Evolutionary conservation across 805 yeast genomes (phyloP), one percentile per base, ranked within the genome.

Genomic region (Ogataea chonburiensis): DNA sequence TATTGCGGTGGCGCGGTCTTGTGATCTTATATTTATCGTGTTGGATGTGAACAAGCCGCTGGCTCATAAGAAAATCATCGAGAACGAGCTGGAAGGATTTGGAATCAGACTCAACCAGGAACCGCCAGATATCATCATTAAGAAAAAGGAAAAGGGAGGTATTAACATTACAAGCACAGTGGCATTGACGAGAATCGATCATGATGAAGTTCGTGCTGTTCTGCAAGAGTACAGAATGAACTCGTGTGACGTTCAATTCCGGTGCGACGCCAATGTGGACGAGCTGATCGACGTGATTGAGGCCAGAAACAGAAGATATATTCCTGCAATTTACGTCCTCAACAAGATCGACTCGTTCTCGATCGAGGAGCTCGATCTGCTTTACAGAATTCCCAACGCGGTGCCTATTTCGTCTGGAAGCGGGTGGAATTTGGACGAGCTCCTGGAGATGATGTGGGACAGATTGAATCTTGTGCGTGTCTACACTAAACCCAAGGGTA

Each of bases 1-100:
- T 38, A 93, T 93, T 65, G 98, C 98, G 2, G 98, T 93, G 42
- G 98, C 98, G n/a, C 77, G 98, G 64, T 87, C 97, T 3, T 94
- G 96, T 60, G 89, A 93, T 60, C 69, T 93, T 54, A 75, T 93
- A 33, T 93, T 93, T 62, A 86, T 93, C 58, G 95, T 93, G 3
- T 69, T 93, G 55, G 99, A 93, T 61, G 98, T 93, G 38, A 87
- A 88, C 66, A 93, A 93, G 59, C 98, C 98, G 4, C 71, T 93
- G 52, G 89, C 84, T 45, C 98, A 93, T 64, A 93, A 93, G 58
- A 84, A 81, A 59, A 83, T 93, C 56, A 88, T 93, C 43, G 99
- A 93, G 65, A 79, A 82, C 52, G 99, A 93, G 64, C 65, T 93
- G 60, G 98, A 93, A 67, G 98, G 98, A 21, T 91, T 93, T 56